Evolutionary conservation across 345 rosid species (phyloP).

Genomic region (Lepidium aucheri): DNA sequence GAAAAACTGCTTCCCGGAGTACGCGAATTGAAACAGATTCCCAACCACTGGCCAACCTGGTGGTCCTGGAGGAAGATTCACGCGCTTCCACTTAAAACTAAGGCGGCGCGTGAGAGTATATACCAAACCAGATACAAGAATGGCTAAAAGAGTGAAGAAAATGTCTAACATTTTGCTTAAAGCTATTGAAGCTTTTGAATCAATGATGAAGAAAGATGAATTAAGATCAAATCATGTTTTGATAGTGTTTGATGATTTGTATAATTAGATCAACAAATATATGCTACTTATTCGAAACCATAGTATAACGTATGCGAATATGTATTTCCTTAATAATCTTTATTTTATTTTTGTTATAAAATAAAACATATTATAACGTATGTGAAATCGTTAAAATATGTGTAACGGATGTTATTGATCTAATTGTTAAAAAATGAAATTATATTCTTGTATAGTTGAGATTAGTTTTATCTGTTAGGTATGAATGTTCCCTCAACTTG

Average conservation of each 20-base stretch:
- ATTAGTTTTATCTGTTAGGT: too few relatives aligned
- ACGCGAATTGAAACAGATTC: conserved; percentile 68
- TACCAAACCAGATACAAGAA: conserved; percentile 30
- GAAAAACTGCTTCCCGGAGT: conserved; percentile 67
- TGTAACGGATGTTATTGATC: too few relatives aligned
- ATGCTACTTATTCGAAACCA: not conserved
- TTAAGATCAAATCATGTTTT: too few relatives aligned
- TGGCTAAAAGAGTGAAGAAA: conserved; percentile 6
- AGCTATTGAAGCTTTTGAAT: too few relatives aligned
- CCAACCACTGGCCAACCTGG: conserved; percentile 86
- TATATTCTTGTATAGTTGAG: too few relatives aligned
- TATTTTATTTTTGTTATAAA: not conserved
- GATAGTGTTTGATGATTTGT: not conserved
- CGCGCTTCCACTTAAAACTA: not conserved
- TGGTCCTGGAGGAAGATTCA: conserved; percentile 80
- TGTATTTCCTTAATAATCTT: not conserved
- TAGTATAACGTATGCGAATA: not conserved
- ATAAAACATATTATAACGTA: not conserved
- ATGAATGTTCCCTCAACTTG: too few relatives aligned
- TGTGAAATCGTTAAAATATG: not conserved
- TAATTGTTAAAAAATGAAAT: too few relatives aligned
- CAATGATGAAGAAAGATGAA: not conserved
- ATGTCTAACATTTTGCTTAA: not conserved
- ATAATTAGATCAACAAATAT: not conserved
- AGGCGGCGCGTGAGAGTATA: conserved; percentile 17